Percentiles rank a stretch among this genome's conserved stretches.
Evolutionary conservation across 2,329 filamentous ascomycete genomes (phyloP).

Genomic region (Triangularia verruculosa): DNA sequence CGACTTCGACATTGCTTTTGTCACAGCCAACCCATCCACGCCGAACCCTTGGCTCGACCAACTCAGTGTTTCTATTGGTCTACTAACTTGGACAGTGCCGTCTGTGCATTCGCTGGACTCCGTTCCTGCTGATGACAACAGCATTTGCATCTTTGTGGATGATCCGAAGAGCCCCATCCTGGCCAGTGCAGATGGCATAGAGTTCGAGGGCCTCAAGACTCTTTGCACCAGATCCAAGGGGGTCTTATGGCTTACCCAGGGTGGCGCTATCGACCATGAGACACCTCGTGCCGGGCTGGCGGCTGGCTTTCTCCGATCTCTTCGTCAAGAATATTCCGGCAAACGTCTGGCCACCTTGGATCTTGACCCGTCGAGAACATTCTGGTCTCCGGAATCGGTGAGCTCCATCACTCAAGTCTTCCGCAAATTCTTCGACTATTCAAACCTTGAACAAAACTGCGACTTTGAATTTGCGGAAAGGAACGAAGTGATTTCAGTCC

Average conservation of each 20-base stretch:
- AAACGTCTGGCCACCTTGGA: constrained; percentile 23
- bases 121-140: constrained; percentile 12
- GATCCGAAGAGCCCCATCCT: constrained; percentile 21
- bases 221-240: constrained; percentile 23
- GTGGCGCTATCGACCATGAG: constrained; percentile 13
- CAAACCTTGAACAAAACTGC: background rate
- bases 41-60: constrained; percentile 22
- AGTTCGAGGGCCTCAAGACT: constrained; percentile 21
- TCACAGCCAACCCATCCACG: constrained; percentile 6
- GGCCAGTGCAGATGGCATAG: constrained; percentile 2
- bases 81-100: constrained; percentile 23
- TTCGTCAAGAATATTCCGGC: constrained; percentile 25
- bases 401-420: constrained; percentile 21
- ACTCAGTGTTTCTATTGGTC: constrained; percentile 21
- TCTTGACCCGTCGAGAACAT: constrained; percentile 16
- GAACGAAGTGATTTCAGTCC: constrained; percentile 22
- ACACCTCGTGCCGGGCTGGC: constrained; percentile 16
- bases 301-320: constrained; percentile 24
- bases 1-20: constrained; percentile 23
- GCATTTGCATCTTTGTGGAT: constrained; percentile 24
- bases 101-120: constrained; percentile 18
- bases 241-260: constrained; percentile 26
- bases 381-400: constrained; percentile 16
- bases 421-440: constrained; percentile 17
- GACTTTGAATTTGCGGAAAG: constrained; percentile 26